These are phyloP conservation scores for Pythium dissotocum DNA, from an alignment of 352 stramenopile genomes.

Conservation along the genomic window DNA sequence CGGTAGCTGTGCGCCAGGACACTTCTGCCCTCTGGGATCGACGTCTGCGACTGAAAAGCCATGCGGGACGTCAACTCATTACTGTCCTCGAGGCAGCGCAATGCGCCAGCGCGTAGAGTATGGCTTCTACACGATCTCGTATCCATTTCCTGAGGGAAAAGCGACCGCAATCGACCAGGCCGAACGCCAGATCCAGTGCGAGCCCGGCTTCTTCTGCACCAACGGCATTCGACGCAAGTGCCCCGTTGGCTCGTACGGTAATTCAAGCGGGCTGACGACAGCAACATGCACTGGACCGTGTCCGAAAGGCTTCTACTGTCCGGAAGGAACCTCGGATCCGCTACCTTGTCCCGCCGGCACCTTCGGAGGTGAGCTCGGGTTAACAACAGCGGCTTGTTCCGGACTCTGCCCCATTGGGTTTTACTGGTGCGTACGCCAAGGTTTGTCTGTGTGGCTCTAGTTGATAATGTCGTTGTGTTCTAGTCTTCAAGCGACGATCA, in stretches of 20 bases:
- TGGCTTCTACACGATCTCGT: conserved; percentile 62
- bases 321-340: conserved; percentile 43
- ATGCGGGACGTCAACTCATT: conserved; percentile 57
- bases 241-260: conserved; percentile 49
- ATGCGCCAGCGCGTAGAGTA: conserved; percentile 37
- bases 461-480: not conserved
- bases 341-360: conserved; percentile 52
- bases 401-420: conserved; percentile 49
- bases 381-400: conserved; percentile 42
- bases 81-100: conserved; percentile 53
- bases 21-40: conserved; percentile 66
- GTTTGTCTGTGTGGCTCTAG: no score
- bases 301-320: conserved; percentile 58
- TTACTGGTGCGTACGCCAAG: conserved; percentile 49
- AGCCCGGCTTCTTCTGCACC: conserved; percentile 67
- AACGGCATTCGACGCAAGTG: conserved; percentile 58
- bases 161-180: conserved; percentile 7
- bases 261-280: conserved; percentile 33
- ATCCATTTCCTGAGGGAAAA: conserved; percentile 22
- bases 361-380: conserved; percentile 37
- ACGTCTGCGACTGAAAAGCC: conserved; percentile 45
- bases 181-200: conserved; percentile 32
- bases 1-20: conserved; percentile 42
- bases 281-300: conserved; percentile 44
- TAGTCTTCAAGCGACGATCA: conserved; percentile 41